These are phyloP conservation scores for Borovskyia barvae DNA, from an alignment of 208 protist genomes.

Conservation along the genomic window DNA sequence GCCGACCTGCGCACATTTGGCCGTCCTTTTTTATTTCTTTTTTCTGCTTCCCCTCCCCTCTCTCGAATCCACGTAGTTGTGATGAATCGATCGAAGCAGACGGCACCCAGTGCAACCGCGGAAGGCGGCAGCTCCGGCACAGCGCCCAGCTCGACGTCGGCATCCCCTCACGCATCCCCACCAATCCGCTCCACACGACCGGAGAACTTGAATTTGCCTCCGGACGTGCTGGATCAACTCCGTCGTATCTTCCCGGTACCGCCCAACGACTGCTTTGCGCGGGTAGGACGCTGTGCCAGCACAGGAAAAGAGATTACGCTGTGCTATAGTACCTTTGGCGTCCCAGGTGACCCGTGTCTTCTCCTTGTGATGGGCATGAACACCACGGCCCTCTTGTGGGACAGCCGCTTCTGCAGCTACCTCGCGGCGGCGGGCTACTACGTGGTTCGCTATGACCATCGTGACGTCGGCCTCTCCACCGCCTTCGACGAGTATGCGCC, in stretches of 20 bases:
- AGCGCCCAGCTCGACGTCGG: slow-evolving; percentile 5
- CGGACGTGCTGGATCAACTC: slow-evolving; percentile 11
- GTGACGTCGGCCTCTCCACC: slow-evolving; percentile 71
- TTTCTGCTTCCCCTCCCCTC: not conserved
- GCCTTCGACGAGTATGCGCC: slow-evolving; percentile 47
- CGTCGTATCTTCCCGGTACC: slow-evolving; percentile 1
- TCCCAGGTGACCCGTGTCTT: slow-evolving; percentile 45
- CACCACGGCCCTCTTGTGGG: slow-evolving; percentile 63
- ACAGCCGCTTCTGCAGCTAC: slow-evolving; percentile 64
- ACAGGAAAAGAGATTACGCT: slow-evolving; percentile 50
- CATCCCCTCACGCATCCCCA: too few species aligned
- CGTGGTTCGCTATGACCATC: slow-evolving; percentile 80
- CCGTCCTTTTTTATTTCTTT: not conserved
- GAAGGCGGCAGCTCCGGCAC: not conserved
- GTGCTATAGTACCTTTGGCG: slow-evolving; percentile 76
- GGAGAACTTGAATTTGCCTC: slow-evolving; percentile 5
- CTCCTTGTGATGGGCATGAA: slow-evolving; percentile 79
- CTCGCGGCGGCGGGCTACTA: slow-evolving; percentile 65
- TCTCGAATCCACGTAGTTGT: not conserved
- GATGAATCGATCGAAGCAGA: too few species aligned
- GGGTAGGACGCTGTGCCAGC: slow-evolving; percentile 56
- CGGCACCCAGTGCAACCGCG: too few species aligned
- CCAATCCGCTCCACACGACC: not conserved
- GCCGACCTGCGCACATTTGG: not conserved
- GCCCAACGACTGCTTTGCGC: slow-evolving; percentile 30